Evolutionary conservation across 2,329 filamentous ascomycete species (phyloP).

Genomic region (Colletotrichum cereale): DNA sequence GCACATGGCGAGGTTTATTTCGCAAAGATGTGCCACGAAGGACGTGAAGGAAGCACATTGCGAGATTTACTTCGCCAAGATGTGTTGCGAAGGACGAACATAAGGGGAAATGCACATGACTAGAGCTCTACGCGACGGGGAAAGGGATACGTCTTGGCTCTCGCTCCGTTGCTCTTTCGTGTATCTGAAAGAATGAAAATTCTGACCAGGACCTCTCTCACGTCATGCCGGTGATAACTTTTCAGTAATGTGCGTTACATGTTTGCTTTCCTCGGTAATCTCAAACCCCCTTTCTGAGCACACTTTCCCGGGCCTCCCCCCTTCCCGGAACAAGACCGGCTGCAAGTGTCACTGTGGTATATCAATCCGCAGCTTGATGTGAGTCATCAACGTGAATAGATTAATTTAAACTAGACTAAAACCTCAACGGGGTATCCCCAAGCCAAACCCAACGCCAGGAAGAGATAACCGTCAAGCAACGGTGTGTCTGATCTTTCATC

Average conservation of each 20-base stretch:
- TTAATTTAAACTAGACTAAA: too few species aligned
- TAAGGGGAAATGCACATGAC: neutral
- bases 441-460: too few species aligned
- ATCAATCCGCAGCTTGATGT: neutral
- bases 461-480: too few species aligned
- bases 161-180: neutral
- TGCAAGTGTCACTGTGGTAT: too few species aligned
- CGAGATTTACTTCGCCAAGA: neutral
- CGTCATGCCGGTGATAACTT: slow-evolving; percentile 20
- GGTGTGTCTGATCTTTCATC: too few species aligned
- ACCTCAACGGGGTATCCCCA: neutral
- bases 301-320: too few species aligned
- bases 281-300: slow-evolving; percentile 26
- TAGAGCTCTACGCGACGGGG: neutral
- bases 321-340: too few species aligned
- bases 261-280: slow-evolving; percentile 11
- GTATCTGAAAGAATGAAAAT: slow-evolving; percentile 11
- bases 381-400: neutral
- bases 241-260: slow-evolving; percentile 7
- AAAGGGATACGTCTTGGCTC: neutral
- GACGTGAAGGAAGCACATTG: neutral
- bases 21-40: neutral
- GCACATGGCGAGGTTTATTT: neutral
- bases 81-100: neutral
- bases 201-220: slow-evolving; percentile 1